Percentiles rank a stretch among this genome's conserved stretches.
These are phyloP conservation scores for Nakazawaea peltata DNA, from an alignment of 805 yeast genomes.

Conservation along the genomic window DNA sequence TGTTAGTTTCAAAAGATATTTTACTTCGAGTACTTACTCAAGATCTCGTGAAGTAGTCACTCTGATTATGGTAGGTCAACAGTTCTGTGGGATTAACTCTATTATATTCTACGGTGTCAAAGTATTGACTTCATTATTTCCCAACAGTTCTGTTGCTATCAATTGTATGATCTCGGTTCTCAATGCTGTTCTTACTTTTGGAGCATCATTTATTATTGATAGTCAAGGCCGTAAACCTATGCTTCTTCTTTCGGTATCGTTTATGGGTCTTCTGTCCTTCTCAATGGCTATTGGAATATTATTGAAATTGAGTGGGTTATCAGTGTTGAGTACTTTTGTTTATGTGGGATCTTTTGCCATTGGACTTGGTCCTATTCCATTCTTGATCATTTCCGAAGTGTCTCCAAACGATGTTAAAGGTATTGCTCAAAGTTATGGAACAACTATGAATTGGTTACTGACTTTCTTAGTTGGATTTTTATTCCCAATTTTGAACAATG, in stretches of 20 bases:
- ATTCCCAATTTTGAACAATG: slow-evolving; percentile 65
- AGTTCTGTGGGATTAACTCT: slow-evolving; percentile 87
- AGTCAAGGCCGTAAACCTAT: slow-evolving; percentile 67
- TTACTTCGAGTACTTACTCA: slow-evolving; percentile 40
- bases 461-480: slow-evolving; percentile 74
- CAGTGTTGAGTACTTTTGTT: slow-evolving; percentile 56
- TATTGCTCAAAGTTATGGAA: slow-evolving; percentile 89
- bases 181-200: slow-evolving; percentile 67
- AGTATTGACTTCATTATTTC: slow-evolving; percentile 64
- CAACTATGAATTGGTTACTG: slow-evolving; percentile 84
- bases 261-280: slow-evolving; percentile 62
- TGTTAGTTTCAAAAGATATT: slow-evolving; percentile 32
- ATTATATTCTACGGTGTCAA: slow-evolving; percentile 91
- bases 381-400: slow-evolving; percentile 80
- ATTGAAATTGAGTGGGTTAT: slow-evolving; percentile 32
- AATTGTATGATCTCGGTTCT: slow-evolving; percentile 71
- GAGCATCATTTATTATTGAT: slow-evolving; percentile 73
- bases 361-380: slow-evolving; percentile 95
- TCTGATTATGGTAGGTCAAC: slow-evolving; percentile 75
- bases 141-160: slow-evolving; percentile 59
- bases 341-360: slow-evolving; percentile 66
- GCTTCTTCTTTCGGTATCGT: slow-evolving; percentile 51
- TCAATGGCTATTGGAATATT: slow-evolving; percentile 63
- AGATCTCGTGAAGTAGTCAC: slow-evolving; percentile 61
- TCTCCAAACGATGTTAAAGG: slow-evolving; percentile 75